Conservation (phyloP, 2,329 filamentous ascomycete species). For the Torrubiella hemipterigena region DNA sequence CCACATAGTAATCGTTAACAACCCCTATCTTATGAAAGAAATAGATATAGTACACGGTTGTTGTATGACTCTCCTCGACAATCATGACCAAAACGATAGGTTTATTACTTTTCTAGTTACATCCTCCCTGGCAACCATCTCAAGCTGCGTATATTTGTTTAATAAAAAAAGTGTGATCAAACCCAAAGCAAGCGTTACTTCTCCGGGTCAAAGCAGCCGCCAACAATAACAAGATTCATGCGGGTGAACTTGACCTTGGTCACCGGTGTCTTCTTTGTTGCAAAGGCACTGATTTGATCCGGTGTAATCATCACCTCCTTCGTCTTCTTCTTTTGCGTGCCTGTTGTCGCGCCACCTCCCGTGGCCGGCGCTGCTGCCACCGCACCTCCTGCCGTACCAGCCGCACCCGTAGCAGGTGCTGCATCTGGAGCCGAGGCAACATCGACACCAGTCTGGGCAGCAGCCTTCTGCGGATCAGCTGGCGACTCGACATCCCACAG, state of each 20-base stretch:
- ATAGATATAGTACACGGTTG: no score
- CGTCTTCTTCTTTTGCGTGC: constrained; percentile 56
- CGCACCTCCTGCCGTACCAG: constrained; percentile 12
- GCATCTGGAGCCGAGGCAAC: constrained; percentile 28
- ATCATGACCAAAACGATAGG: no score
- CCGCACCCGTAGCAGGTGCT: background rate
- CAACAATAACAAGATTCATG: constrained; percentile 88
- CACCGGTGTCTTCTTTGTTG: constrained; percentile 91
- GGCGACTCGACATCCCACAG: constrained; percentile 83
- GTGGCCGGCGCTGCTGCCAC: constrained; percentile 13
- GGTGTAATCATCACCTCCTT: constrained; percentile 86
- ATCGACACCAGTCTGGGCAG: constrained; percentile 28
- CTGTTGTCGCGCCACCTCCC: constrained; percentile 15
- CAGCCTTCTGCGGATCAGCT: constrained; percentile 50
- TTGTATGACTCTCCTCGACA: no score
- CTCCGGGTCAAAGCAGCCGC: constrained; percentile 55
- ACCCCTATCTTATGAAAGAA: no score
- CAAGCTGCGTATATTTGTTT: no score
- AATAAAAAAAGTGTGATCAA: no score
- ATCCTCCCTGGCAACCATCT: no score
- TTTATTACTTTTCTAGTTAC: no score
- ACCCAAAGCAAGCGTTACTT: no score
- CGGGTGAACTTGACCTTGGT: constrained; percentile 88
- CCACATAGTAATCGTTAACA: no score
- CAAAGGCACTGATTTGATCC: constrained; percentile 89